Conservation (phyloP, 805 yeast species). For the Pichia occidentalis region DNA sequence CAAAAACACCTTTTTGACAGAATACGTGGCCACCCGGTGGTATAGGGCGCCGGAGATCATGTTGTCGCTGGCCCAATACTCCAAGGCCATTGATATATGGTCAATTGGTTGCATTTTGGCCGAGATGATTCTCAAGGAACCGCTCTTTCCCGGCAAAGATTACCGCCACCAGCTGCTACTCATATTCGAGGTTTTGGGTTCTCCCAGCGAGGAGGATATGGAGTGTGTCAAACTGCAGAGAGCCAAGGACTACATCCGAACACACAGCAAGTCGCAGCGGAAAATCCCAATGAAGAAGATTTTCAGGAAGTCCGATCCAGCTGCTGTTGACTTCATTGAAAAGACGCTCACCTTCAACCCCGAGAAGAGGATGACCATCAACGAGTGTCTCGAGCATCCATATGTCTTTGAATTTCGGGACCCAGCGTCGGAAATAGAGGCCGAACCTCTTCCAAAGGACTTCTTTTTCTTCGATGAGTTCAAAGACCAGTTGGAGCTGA, state of each 20-base stretch:
- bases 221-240: conserved; percentile 66
- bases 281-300: conserved; percentile 46
- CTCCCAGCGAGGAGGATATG: conserved; percentile 69
- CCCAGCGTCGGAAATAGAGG: conserved; percentile 62
- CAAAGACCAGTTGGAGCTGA: conserved; percentile 43
- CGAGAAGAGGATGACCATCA: conserved; percentile 69
- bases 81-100: conserved; percentile 77
- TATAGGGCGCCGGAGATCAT: conserved; percentile 80
- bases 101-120: conserved; percentile 74
- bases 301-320: conserved; percentile 44
- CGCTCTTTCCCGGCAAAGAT: conserved; percentile 71
- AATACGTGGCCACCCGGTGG: conserved; percentile 82
- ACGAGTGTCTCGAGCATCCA: conserved; percentile 78
- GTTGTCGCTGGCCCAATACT: conserved; percentile 65
- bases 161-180: conserved; percentile 61
- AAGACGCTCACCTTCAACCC: conserved; percentile 80
- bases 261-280: conserved; percentile 38
- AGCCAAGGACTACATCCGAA: conserved; percentile 70
- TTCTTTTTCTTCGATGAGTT: conserved; percentile 49
- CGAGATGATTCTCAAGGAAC: conserved; percentile 55
- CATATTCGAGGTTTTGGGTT: conserved; percentile 63
- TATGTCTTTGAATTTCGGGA: conserved; percentile 63
- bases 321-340: conserved; percentile 56
- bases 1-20: conserved; percentile 47
- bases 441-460: conserved; percentile 47